These are phyloP conservation scores for Neopestalotiopsis clavispora DNA, from an alignment of 2,329 filamentous ascomycete genomes.

Conservation along the genomic window DNA sequence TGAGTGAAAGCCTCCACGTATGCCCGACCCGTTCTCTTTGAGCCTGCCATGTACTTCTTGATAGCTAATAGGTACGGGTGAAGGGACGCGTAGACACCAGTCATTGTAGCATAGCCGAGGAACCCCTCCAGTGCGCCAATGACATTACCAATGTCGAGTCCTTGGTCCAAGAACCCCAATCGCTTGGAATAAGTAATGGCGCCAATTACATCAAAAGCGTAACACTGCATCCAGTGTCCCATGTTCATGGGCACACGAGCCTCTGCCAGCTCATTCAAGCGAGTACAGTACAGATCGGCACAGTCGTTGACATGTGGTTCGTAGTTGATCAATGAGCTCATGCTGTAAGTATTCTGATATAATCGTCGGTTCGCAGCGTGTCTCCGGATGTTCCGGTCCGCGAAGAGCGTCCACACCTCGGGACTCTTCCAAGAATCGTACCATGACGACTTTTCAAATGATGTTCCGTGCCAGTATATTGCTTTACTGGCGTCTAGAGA, in stretches of 20 bases:
- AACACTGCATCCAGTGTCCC: conserved; percentile 25
- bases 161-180: conserved; percentile 31
- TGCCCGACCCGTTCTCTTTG: conserved; percentile 28
- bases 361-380: conserved; percentile 33
- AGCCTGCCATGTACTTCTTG: conserved; percentile 20
- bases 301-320: conserved; percentile 40
- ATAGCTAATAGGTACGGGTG: conserved; percentile 22
- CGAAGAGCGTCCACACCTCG: conserved; percentile 33
- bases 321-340: conserved; percentile 39
- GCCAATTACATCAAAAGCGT: conserved; percentile 33
- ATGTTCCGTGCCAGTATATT: conserved; percentile 45
- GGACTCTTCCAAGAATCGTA: conserved; percentile 33
- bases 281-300: conserved; percentile 31
- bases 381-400: conserved; percentile 31
- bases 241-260: conserved; percentile 30
- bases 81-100: conserved; percentile 29
- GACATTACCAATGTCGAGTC: conserved; percentile 24
- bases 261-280: conserved; percentile 32
- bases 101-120: conserved; percentile 27
- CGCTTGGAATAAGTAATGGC: conserved; percentile 26
- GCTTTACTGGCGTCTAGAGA: conserved; percentile 44
- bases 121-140: conserved; percentile 6
- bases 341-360: conserved; percentile 36
- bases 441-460: conserved; percentile 39
- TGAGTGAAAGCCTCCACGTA: conserved; percentile 33